These are phyloP conservation scores for Westerdykella aurantiaca DNA, from an alignment of 2,329 filamentous ascomycete genomes.

Conservation along the genomic window DNA sequence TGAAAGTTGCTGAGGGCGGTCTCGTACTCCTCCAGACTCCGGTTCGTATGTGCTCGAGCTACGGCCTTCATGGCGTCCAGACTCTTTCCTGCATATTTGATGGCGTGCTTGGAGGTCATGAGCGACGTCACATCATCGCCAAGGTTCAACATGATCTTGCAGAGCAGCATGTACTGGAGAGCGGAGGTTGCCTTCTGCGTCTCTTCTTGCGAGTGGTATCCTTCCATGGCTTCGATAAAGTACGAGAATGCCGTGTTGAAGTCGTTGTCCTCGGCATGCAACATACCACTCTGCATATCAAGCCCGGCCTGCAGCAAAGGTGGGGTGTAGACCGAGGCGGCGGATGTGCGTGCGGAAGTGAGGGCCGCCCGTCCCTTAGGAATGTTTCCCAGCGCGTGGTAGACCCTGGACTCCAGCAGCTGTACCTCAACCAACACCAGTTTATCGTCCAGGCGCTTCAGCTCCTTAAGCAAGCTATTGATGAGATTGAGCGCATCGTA, in stretches of 20 bases:
- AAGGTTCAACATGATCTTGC: conserved; percentile 99
- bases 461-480: conserved; percentile 90
- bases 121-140: conserved; percentile 93
- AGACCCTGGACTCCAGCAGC: conserved; percentile 91
- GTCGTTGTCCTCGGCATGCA: conserved; percentile 97
- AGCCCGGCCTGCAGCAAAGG: conserved; percentile 91
- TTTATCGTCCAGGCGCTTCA: conserved; percentile 98
- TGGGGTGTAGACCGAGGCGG: conserved; percentile 94
- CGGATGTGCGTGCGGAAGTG: conserved; percentile 88
- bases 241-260: conserved; percentile 99
- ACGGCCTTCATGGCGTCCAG: conserved; percentile 99
- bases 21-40: conserved; percentile 96
- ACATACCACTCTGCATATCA: conserved; percentile 98
- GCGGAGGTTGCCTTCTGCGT: conserved; percentile 86
- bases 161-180: conserved; percentile 97
- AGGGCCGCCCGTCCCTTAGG: conserved; percentile 91
- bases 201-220: conserved; percentile 91
- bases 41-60: conserved; percentile 88
- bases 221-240: conserved; percentile 98
- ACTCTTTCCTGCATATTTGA: conserved; percentile 92
- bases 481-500: conserved; percentile 96
- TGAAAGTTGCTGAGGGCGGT: conserved; percentile 83
- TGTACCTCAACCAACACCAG: conserved; percentile 96
- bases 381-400: conserved; percentile 95
- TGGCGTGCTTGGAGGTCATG: conserved; percentile 91